These are phyloP conservation scores for Talaromyces funiculosus DNA, from an alignment of 2,329 filamentous ascomycete species.

Conservation along the genomic window DNA sequence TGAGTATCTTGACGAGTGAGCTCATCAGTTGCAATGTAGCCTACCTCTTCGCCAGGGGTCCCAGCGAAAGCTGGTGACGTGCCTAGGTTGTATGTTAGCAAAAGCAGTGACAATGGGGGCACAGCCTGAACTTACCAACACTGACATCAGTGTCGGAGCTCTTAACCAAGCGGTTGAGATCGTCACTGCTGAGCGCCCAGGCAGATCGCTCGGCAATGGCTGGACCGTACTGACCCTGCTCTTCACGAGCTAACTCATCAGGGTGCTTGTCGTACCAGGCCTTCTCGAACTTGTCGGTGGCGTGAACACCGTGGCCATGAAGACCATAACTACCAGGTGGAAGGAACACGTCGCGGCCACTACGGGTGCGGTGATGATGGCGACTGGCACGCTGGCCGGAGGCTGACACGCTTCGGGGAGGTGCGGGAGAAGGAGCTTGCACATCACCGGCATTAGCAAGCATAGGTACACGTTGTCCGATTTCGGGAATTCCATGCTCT, in stretches of 20 bases:
- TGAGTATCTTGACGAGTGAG: slow-evolving; percentile 62
- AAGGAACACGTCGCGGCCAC: slow-evolving; percentile 62
- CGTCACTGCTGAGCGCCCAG: slow-evolving; percentile 81
- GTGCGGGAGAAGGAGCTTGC: slow-evolving; percentile 82
- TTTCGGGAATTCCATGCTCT: slow-evolving; percentile 84
- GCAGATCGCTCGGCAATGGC: slow-evolving; percentile 59
- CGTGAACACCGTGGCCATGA: slow-evolving; percentile 67
- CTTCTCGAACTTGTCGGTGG: slow-evolving; percentile 78
- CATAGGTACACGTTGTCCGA: slow-evolving; percentile 90
- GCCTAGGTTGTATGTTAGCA: slow-evolving; percentile 43
- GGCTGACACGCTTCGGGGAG: slow-evolving; percentile 36
- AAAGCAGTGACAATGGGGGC: not conserved
- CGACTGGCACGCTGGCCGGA: slow-evolving; percentile 44
- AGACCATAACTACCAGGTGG: slow-evolving; percentile 90
- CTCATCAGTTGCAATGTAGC: slow-evolving; percentile 79
- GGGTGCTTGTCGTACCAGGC: slow-evolving; percentile 92
- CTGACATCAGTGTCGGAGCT: slow-evolving; percentile 55
- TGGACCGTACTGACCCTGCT: slow-evolving; percentile 56
- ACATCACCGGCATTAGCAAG: slow-evolving; percentile 88
- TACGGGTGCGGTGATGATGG: slow-evolving; percentile 65
- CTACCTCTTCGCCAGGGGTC: slow-evolving; percentile 86
- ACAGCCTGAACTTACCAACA: slow-evolving; percentile 41
- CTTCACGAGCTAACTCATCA: slow-evolving; percentile 68
- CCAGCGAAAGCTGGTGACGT: slow-evolving; percentile 58
- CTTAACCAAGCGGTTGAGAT: slow-evolving; percentile 83